phyloP scores from a whole-genome alignment of 192 early-diverging fungal species.

The Coemansia sp. region DNA sequence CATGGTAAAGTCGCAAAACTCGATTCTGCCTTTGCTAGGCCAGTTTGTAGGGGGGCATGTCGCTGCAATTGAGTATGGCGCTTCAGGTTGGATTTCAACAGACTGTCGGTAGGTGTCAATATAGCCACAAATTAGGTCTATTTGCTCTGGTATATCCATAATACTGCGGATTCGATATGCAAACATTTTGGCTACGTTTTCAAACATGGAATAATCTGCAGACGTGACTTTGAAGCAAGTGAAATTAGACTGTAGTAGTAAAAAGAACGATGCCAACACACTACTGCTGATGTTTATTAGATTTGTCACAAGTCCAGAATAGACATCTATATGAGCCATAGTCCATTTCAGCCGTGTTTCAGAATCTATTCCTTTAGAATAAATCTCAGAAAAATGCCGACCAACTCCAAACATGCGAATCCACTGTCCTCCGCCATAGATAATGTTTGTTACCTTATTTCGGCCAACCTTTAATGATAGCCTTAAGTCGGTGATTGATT shows the following conservation, averaged over 20 bases:
- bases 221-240: slow-evolving; percentile 8
- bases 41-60: slow-evolving; percentile 58
- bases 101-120: slow-evolving; percentile 27
- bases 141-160: slow-evolving; percentile 5
- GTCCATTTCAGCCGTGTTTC: slow-evolving; percentile 55
- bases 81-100: slow-evolving; percentile 39
- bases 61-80: slow-evolving; percentile 30
- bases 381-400: slow-evolving; percentile 53
- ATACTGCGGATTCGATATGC: slow-evolving; percentile 3
- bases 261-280: slow-evolving; percentile 6
- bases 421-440: slow-evolving; percentile 58
- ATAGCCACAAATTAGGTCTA: slow-evolving; percentile 11
- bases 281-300: slow-evolving; percentile 47
- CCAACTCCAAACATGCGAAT: slow-evolving; percentile 65
- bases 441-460: slow-evolving; percentile 9
- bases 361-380: slow-evolving; percentile 57
- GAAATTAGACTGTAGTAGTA: slow-evolving; percentile 24
- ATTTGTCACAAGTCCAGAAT: slow-evolving; percentile 51
- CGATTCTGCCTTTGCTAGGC: slow-evolving; percentile 60
- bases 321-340: slow-evolving; percentile 57
- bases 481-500: not conserved
- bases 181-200: slow-evolving; percentile 1
- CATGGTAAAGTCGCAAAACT: slow-evolving; percentile 55
- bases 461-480: not conserved
- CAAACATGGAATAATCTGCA: slow-evolving; percentile 13